Conservation (phyloP, 495 filamentous ascomycete genomes). For the Aspergillus hancockii region DNA sequence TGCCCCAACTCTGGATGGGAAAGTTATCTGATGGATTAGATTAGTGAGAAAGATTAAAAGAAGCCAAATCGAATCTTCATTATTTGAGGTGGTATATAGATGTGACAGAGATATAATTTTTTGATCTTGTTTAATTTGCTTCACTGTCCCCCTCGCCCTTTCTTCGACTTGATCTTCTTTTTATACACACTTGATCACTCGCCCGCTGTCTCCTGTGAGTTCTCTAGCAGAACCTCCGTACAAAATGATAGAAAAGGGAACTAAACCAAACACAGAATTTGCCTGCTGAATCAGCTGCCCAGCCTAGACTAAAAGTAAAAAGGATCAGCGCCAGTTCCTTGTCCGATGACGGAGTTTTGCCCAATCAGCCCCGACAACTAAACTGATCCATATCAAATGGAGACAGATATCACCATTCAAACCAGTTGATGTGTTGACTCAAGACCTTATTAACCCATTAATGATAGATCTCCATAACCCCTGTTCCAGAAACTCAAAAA, state of each 20-base stretch:
- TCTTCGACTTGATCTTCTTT: background rate
- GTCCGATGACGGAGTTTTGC: constrained; percentile 34
- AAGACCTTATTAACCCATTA: background rate
- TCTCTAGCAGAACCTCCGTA: background rate
- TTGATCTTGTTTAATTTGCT: background rate
- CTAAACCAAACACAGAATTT: background rate
- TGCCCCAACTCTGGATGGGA: background rate
- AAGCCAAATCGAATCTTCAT: background rate
- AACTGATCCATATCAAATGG: background rate
- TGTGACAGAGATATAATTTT: too few species aligned
- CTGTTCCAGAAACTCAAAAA: background rate
- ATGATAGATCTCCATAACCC: background rate
- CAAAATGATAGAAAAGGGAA: background rate
- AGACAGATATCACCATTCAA: too few species aligned
- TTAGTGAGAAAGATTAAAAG: background rate
- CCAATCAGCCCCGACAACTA: background rate
- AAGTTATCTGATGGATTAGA: constrained; percentile 1
- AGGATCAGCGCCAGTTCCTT: background rate
- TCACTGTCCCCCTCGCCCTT: background rate
- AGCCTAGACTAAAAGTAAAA: background rate
- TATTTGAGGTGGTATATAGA: too few species aligned
- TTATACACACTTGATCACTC: background rate
- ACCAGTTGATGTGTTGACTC: background rate
- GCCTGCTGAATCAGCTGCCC: constrained; percentile 17
- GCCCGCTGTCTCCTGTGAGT: too few species aligned